Evolutionary conservation across 345 rosid genomes (phyloP).

Genomic region (Laguncularia racemosa): DNA sequence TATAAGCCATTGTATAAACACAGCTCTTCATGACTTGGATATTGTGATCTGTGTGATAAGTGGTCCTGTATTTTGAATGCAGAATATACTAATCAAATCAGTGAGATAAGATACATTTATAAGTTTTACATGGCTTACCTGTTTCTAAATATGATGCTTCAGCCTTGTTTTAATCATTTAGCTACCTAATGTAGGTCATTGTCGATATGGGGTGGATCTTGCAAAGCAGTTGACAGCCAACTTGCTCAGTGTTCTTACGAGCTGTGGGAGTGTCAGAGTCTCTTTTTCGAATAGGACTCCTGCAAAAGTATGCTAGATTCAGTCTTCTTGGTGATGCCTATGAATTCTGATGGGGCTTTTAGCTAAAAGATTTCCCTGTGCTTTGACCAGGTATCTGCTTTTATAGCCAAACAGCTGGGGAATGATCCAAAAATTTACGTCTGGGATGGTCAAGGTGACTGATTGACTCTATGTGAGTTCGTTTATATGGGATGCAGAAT

Average conservation of each 20-base stretch:
- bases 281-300: slow-evolving; percentile 82
- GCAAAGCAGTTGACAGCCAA: slow-evolving; percentile 66
- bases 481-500: background rate
- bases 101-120: background rate
- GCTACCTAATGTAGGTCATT: slow-evolving; percentile 36
- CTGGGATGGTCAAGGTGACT: slow-evolving; percentile 91
- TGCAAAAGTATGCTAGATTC: slow-evolving; percentile 46
- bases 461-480: background rate
- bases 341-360: background rate
- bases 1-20: too few relatives aligned
- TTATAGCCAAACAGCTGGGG: slow-evolving; percentile 60
- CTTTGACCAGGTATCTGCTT: slow-evolving; percentile 45
- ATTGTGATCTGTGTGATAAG: too few relatives aligned
- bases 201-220: slow-evolving; percentile 80
- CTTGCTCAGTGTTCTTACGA: slow-evolving; percentile 48
- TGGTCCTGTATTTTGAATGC: too few relatives aligned
- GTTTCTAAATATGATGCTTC: background rate
- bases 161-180: slow-evolving; percentile 4
- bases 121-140: background rate
- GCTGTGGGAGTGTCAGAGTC: slow-evolving; percentile 82
- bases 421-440: slow-evolving; percentile 76
- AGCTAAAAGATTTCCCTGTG: background rate
- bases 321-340: background rate
- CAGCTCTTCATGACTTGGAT: too few relatives aligned
- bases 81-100: too few relatives aligned